Evolutionary conservation across 108 stramenopile species (phyloP).

Genomic region (Aurantiochytrium sp.): DNA sequence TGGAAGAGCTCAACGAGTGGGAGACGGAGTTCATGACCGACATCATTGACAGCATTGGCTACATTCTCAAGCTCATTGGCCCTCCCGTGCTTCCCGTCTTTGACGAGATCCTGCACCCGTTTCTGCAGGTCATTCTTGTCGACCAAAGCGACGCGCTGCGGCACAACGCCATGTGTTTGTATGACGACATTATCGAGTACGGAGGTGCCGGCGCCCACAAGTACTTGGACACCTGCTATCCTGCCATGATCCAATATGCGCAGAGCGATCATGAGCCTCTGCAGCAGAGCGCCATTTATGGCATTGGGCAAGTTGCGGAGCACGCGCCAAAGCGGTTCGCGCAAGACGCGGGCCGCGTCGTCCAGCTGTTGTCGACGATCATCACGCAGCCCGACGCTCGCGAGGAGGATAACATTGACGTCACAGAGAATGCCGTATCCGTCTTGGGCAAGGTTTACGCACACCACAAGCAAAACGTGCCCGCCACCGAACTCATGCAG

Average conservation of each 20-base stretch:
- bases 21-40: neutral
- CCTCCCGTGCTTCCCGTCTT: neutral
- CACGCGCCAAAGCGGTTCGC: neutral
- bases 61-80: neutral
- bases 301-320: neutral
- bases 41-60: conserved; percentile 3
- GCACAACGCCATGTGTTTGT: neutral
- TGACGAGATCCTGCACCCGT: neutral
- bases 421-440: neutral
- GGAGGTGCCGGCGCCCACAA: neutral
- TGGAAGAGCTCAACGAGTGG: conserved; percentile 14
- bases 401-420: neutral
- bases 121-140: neutral
- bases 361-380: neutral
- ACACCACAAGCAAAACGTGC: neutral
- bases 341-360: neutral
- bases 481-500: neutral
- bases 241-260: neutral
- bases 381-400: neutral
- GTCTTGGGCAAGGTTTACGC: neutral
- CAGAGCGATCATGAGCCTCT: neutral
- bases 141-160: neutral
- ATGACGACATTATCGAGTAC: neutral
- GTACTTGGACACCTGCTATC: neutral
- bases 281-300: neutral